Conservation (phyloP, 2,329 filamentous ascomycete species). For the Paecilomyces niveus region DNA sequence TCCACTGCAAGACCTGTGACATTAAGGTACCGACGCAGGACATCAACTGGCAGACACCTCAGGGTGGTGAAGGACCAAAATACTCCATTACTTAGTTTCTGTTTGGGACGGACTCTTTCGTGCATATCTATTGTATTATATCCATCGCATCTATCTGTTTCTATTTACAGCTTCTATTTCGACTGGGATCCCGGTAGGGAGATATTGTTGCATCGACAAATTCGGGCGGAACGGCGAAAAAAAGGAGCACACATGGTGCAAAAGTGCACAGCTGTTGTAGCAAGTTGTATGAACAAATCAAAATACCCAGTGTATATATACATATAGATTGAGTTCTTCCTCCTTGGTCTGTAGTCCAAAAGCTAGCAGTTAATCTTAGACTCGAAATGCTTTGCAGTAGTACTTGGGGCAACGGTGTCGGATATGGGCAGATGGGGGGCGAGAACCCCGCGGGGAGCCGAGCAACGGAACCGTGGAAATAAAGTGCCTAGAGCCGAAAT, state of each 20-base stretch:
- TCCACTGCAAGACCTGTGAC: constrained; percentile 99
- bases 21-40: constrained; percentile 97
- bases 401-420: neutral
- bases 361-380: neutral
- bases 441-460: constrained; percentile 6
- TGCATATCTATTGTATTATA: neutral
- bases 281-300: neutral
- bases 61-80: constrained; percentile 73
- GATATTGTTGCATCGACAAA: neutral
- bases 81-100: constrained; percentile 50
- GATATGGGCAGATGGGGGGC: neutral
- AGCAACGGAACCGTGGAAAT: constrained; percentile 7
- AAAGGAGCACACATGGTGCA: neutral
- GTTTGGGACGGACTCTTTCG: neutral
- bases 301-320: neutral
- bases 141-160: neutral
- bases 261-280: neutral
- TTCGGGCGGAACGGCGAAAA: neutral
- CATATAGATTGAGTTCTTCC: neutral
- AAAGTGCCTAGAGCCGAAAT: neutral
- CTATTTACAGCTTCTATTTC: neutral
- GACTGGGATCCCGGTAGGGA: neutral
- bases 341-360: neutral
- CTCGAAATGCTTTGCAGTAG: neutral
- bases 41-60: constrained; percentile 94